Conservation (phyloP, 495 filamentous ascomycete species). For the Apiosordaria backusii region DNA sequence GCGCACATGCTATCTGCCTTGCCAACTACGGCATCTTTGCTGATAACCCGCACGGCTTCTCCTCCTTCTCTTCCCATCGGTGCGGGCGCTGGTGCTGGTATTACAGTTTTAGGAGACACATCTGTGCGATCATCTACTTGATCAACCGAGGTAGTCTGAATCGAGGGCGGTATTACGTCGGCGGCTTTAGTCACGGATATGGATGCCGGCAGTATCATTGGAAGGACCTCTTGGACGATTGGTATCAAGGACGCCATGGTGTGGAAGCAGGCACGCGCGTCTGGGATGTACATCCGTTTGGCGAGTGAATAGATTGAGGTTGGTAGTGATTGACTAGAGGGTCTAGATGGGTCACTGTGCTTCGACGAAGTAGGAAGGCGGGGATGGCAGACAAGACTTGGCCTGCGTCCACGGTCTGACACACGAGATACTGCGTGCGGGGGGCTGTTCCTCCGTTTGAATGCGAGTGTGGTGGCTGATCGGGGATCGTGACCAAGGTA, state of each 20-base stretch:
- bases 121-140: neutral
- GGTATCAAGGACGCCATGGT: constrained; percentile 48
- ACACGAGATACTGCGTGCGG: too few relatives aligned
- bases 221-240: constrained; percentile 47
- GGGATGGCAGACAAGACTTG: neutral
- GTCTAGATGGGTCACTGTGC: neutral
- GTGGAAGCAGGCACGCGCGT: neutral
- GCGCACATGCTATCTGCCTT: constrained; percentile 58
- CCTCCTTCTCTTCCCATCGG: constrained; percentile 22
- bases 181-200: constrained; percentile 43
- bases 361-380: constrained; percentile 19
- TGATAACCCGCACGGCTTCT: constrained; percentile 49
- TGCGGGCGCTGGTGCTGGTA: neutral
- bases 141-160: neutral
- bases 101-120: constrained; percentile 18
- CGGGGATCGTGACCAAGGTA: too few relatives aligned
- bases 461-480: too few relatives aligned
- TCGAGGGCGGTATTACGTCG: constrained; percentile 40
- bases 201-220: constrained; percentile 47
- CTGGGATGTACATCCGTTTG: neutral
- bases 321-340: neutral
- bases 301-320: neutral
- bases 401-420: too few relatives aligned
- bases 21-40: constrained; percentile 55
- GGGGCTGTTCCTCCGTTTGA: neutral